A percentile compares a stretch with the other conserved stretches of the same genome.
Conservation (phyloP, 2,329 filamentous ascomycete genomes). For the Monosporascus sp. region DNA sequence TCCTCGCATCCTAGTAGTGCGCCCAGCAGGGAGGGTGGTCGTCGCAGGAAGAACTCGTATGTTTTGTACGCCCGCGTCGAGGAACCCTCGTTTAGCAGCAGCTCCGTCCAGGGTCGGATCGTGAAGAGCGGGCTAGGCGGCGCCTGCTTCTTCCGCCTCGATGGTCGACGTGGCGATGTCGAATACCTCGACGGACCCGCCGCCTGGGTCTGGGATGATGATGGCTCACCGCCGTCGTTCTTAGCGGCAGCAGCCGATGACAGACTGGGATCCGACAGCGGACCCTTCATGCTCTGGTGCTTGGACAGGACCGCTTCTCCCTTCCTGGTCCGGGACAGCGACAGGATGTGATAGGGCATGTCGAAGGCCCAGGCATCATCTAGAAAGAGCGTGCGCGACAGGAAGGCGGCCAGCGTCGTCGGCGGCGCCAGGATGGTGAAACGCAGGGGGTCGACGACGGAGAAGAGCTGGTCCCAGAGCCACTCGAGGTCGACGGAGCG, state of each 20-base stretch:
- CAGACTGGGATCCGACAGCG: conserved; percentile 1
- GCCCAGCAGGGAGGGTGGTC: conserved; percentile 56
- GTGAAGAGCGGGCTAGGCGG: conserved; percentile 43
- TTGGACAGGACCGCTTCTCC: not conserved
- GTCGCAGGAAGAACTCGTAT: conserved; percentile 65
- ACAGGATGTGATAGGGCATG: conserved; percentile 57
- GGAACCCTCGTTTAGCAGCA: conserved; percentile 71
- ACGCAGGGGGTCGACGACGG: conserved; percentile 44
- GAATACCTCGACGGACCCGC: not conserved
- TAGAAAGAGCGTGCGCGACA: conserved; percentile 51
- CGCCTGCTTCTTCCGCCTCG: not conserved
- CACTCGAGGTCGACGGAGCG: conserved; percentile 29
- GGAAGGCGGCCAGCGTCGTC: conserved; percentile 53
- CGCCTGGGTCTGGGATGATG: not conserved
- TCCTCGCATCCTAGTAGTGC: conserved; percentile 41
- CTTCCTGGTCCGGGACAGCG: conserved; percentile 30
- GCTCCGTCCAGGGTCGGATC: conserved; percentile 57
- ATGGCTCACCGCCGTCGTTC: not conserved
- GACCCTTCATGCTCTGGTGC: not conserved
- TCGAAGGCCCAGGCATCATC: conserved; percentile 60
- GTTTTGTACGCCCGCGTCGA: conserved; percentile 65
- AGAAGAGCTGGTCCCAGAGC: conserved; percentile 54
- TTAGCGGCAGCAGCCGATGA: not conserved
- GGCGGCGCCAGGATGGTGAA: conserved; percentile 58
- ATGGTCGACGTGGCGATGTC: no score